phyloP scores from a whole-genome alignment of 352 stramenopile genomes.

The Phytophthora capsici region DNA sequence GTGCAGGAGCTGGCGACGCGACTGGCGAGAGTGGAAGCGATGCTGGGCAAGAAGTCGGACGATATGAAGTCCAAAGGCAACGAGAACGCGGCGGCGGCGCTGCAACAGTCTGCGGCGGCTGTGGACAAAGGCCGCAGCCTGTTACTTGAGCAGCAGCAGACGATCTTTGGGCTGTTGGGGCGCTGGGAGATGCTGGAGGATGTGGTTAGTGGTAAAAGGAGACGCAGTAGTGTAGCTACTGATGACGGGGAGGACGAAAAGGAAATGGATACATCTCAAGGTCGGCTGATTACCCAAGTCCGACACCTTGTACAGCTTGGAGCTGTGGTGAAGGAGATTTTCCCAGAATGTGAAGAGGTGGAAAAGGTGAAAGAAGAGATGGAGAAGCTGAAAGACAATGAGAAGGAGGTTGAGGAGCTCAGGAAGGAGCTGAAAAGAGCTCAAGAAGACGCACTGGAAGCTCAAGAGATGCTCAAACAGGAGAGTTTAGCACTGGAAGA shows the following conservation, averaged over 20 bases:
- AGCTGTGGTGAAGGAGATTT: slow-evolving; percentile 20
- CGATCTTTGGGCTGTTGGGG: slow-evolving; percentile 47
- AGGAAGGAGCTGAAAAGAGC: slow-evolving; percentile 29
- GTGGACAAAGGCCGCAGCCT: slow-evolving; percentile 45
- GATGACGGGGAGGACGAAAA: slow-evolving; percentile 18
- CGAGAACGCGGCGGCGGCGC: slow-evolving; percentile 51
- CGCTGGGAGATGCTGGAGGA: slow-evolving; percentile 32
- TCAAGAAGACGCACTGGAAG: slow-evolving; percentile 34
- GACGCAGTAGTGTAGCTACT: not conserved
- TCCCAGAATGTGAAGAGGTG: slow-evolving; percentile 22
- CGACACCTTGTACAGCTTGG: slow-evolving; percentile 31
- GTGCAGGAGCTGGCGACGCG: slow-evolving; percentile 46
- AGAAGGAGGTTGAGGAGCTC: slow-evolving; percentile 13
- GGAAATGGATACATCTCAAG: slow-evolving; percentile 8
- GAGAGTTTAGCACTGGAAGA: slow-evolving; percentile 47
- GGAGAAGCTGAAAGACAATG: slow-evolving; percentile 7
- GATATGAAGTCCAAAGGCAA: slow-evolving; percentile 80
- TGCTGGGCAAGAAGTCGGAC: slow-evolving; percentile 78
- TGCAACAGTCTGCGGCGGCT: slow-evolving; percentile 56
- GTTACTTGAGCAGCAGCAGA: slow-evolving; percentile 60
- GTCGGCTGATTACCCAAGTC: slow-evolving; percentile 14
- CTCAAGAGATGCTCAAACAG: slow-evolving; percentile 37
- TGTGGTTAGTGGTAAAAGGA: slow-evolving; percentile 3
- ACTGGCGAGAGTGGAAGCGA: slow-evolving; percentile 52
- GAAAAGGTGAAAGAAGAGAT: slow-evolving; percentile 21